Percentiles rank a stretch among this genome's conserved stretches.
Evolutionary conservation across 176 grass and related monocot genomes (phyloP).

Genomic region (Lolium rigidum): DNA sequence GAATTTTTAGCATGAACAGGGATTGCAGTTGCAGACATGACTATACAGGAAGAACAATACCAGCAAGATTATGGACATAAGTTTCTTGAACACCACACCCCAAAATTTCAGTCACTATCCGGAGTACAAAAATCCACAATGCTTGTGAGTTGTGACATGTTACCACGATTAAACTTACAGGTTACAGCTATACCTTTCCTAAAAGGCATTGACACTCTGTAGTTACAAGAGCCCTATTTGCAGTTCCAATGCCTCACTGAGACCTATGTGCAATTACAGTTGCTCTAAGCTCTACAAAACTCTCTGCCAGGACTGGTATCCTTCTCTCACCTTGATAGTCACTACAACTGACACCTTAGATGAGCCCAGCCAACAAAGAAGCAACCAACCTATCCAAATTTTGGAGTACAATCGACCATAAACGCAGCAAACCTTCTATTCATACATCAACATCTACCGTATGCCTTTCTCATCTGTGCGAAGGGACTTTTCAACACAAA

Average conservation of each 20-base stretch:
- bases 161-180: neutral
- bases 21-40: neutral
- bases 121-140: neutral
- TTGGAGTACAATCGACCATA: constrained; percentile 13
- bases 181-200: constrained; percentile 8
- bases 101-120: constrained; percentile 7
- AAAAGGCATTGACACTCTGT: neutral
- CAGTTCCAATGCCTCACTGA: constrained; percentile 38
- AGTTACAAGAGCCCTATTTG: constrained; percentile 46
- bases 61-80: neutral
- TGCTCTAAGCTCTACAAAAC: constrained; percentile 51
- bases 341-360: constrained; percentile 27
- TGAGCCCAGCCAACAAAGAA: constrained; percentile 48
- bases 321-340: constrained; percentile 31
- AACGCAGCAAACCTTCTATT: constrained; percentile 20
- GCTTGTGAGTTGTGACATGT: neutral
- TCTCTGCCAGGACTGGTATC: constrained; percentile 23
- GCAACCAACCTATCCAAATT: constrained; percentile 14
- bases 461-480: constrained; percentile 6
- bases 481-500: constrained; percentile 34
- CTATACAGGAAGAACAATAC: neutral
- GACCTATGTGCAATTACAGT: constrained; percentile 34
- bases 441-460: constrained; percentile 39
- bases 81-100: neutral
- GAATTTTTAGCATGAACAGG: neutral